phyloP scores from a whole-genome alignment of 2,329 filamentous ascomycete species.

The Fusarium scirpi region DNA sequence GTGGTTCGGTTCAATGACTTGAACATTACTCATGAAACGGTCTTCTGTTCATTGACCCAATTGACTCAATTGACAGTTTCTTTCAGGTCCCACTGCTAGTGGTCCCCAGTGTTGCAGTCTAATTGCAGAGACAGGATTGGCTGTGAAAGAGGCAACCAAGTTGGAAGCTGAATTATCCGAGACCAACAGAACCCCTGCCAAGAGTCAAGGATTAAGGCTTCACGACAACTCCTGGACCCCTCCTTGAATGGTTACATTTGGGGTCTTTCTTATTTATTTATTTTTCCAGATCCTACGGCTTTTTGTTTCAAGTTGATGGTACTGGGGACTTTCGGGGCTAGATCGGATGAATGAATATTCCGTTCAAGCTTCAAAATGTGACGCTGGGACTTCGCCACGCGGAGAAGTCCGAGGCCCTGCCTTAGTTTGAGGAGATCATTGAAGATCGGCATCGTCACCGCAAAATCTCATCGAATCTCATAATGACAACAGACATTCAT shows the following conservation, averaged over 20 bases:
- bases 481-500: too few species aligned
- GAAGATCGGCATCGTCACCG: not conserved
- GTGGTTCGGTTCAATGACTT: too few species aligned
- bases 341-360: slow-evolving; percentile 12
- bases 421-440: not conserved
- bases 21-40: too few species aligned
- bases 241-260: not conserved
- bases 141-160: not conserved
- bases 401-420: slow-evolving; percentile 5
- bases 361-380: not conserved
- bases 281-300: too few species aligned
- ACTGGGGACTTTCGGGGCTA: too few species aligned
- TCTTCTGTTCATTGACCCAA: too few species aligned
- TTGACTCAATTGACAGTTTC: not conserved
- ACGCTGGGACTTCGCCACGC: not conserved
- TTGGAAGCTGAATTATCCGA: not conserved
- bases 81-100: not conserved
- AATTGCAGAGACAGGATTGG: slow-evolving; percentile 5
- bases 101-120: not conserved
- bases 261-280: too few species aligned
- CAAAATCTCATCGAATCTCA: not conserved
- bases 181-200: not conserved
- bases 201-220: accelerated
- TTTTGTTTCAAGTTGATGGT: not conserved
- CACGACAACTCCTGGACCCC: not conserved